Evolutionary conservation across 352 stramenopile genomes (phyloP).

Genomic region (Pythium insidiosum): DNA sequence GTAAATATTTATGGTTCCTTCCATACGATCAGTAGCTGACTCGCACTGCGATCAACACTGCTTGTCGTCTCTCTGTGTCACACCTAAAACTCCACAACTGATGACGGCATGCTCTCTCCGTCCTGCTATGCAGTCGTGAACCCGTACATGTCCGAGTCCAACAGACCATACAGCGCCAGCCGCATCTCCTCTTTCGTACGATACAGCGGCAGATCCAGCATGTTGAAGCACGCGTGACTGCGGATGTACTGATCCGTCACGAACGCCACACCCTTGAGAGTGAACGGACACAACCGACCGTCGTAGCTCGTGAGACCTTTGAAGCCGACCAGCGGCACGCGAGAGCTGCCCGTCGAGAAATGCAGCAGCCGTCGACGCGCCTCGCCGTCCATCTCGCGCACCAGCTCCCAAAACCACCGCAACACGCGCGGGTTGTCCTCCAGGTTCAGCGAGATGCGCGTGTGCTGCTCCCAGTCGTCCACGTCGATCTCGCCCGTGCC

Average conservation of each 20-base stretch:
- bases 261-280: constrained; percentile 10
- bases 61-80: too few species aligned
- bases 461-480: constrained; percentile 87
- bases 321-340: constrained; percentile 25
- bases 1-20: too few species aligned
- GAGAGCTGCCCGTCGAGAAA: constrained; percentile 26
- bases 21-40: too few species aligned
- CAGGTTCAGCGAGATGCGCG: constrained; percentile 28
- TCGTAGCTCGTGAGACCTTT: constrained; percentile 21
- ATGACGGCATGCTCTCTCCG: constrained; percentile 1
- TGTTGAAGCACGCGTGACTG: constrained; percentile 72
- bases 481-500: constrained; percentile 87
- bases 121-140: constrained; percentile 68
- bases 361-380: constrained; percentile 25
- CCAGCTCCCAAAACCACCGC: constrained; percentile 25
- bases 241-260: constrained; percentile 27
- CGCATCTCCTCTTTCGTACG: constrained; percentile 79
- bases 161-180: constrained; percentile 43
- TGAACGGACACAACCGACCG: constrained; percentile 20
- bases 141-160: constrained; percentile 54
- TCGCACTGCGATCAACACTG: too few species aligned
- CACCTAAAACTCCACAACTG: neutral
- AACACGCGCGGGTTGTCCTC: constrained; percentile 11
- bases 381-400: constrained; percentile 37
- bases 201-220: constrained; percentile 94